Evolutionary conservation across 352 stramenopile genomes (phyloP).

Genomic region (Pythium phragmitis): DNA sequence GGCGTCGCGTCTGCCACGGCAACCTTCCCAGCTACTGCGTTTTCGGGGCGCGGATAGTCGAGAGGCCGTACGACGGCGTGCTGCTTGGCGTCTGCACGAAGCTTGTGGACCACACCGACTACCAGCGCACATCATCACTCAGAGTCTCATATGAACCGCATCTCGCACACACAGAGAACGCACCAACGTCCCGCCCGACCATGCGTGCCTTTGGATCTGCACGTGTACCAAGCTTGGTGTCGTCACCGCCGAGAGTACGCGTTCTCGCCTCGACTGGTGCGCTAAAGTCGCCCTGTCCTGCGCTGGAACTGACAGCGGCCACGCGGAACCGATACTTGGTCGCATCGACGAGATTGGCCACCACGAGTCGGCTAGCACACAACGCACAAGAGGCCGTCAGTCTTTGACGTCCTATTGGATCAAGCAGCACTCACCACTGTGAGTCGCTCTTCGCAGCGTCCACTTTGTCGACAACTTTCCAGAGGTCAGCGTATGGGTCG

Average conservation of each 20-base stretch:
- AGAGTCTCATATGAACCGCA: not conserved
- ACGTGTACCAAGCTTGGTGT: not conserved
- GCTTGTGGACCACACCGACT: constrained; percentile 1
- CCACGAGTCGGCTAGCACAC: constrained; percentile 4
- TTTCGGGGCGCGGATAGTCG: not conserved
- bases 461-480: constrained; percentile 30
- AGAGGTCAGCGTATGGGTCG: constrained; percentile 17
- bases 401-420: not conserved
- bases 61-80: not conserved
- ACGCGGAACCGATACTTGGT: constrained; percentile 35
- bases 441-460: constrained; percentile 2
- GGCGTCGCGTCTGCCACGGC: not conserved
- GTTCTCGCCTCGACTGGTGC: constrained; percentile 9
- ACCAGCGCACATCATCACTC: not conserved
- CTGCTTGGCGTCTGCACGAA: constrained; percentile 2
- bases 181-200: constrained; percentile 7
- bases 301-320: constrained; percentile 10
- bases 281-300: constrained; percentile 27
- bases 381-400: not conserved
- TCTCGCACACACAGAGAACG: not conserved
- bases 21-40: not conserved
- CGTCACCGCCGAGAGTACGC: not conserved
- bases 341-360: constrained; percentile 22
- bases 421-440: not conserved
- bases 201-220: not conserved